phyloP scores from a whole-genome alignment of 2,329 filamentous ascomycete species.

The Pseudocercospora fijiensis region DNA sequence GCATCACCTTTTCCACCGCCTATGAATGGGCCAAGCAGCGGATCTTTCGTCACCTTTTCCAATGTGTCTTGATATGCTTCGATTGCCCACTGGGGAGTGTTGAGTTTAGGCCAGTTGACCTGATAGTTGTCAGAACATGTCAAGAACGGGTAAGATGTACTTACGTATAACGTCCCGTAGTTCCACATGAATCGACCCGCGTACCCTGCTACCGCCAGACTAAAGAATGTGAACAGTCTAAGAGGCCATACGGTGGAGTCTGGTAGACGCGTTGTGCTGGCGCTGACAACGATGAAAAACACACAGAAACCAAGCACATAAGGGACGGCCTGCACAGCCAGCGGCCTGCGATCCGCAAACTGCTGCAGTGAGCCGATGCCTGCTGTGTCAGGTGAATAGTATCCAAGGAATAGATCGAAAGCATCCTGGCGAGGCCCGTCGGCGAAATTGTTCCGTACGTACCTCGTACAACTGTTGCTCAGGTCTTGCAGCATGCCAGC shows the following conservation, averaged over 20 bases:
- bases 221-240: slow-evolving; percentile 78
- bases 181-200: slow-evolving; percentile 72
- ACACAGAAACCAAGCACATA: slow-evolving; percentile 84
- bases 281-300: slow-evolving; percentile 75
- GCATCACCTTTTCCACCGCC: slow-evolving; percentile 72
- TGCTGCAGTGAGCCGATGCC: slow-evolving; percentile 69
- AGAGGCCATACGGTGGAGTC: slow-evolving; percentile 77
- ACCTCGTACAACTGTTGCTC: slow-evolving; percentile 83
- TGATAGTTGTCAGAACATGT: slow-evolving; percentile 41
- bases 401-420: slow-evolving; percentile 89
- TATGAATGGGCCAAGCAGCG: slow-evolving; percentile 74
- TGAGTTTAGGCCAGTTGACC: slow-evolving; percentile 98
- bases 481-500: slow-evolving; percentile 81
- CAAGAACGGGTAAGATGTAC: slow-evolving; percentile 44
- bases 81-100: slow-evolving; percentile 78
- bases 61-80: slow-evolving; percentile 90
- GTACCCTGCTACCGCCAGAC: slow-evolving; percentile 68
- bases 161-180: slow-evolving; percentile 92
- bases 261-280: slow-evolving; percentile 69
- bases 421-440: slow-evolving; percentile 94
- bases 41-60: slow-evolving; percentile 76
- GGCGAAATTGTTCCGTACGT: slow-evolving; percentile 88
- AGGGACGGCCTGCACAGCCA: slow-evolving; percentile 89
- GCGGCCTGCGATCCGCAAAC: slow-evolving; percentile 79
- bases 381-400: slow-evolving; percentile 72